Percentiles rank a stretch among this genome's conserved stretches.
These are phyloP conservation scores for Neurospora sp. DNA, from an alignment of 495 filamentous ascomycete genomes.

Conservation along the genomic window DNA sequence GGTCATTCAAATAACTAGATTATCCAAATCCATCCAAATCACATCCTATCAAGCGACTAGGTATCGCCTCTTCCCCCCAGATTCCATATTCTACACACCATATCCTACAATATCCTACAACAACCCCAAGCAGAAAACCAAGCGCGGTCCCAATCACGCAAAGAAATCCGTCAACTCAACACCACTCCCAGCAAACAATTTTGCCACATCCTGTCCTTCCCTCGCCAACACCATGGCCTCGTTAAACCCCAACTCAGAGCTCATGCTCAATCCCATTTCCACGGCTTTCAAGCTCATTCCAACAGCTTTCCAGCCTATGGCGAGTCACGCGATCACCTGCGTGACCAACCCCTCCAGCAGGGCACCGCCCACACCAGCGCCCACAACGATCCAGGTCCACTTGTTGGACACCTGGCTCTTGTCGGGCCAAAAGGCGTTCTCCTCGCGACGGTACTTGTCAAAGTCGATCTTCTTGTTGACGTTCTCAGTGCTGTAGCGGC, in stretches of 20 bases:
- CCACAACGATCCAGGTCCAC: constrained; percentile 44
- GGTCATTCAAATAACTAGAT: background rate
- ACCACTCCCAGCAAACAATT: background rate
- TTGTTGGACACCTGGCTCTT: constrained; percentile 36
- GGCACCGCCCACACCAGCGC: constrained; percentile 29
- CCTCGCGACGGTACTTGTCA: constrained; percentile 35
- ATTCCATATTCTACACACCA: background rate
- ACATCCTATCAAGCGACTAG: background rate
- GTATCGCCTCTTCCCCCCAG: background rate
- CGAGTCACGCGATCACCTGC: background rate
- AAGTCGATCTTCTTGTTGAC: constrained; percentile 42
- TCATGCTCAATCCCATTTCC: background rate
- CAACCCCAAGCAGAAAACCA: background rate
- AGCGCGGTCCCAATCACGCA: background rate
- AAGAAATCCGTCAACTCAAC: background rate
- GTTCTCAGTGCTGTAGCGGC: constrained; percentile 36
- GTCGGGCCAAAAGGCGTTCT: constrained; percentile 51
- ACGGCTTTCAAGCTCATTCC: background rate
- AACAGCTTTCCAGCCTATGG: background rate
- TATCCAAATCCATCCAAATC: background rate
- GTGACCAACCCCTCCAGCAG: constrained; percentile 14
- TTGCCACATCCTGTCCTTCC: background rate
- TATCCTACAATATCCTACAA: background rate
- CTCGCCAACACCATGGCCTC: background rate
- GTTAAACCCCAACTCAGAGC: background rate